A percentile compares a stretch with the other conserved stretches of the same genome.
Conservation (phyloP, 805 yeast species). For the Starmerella floricola region DNA sequence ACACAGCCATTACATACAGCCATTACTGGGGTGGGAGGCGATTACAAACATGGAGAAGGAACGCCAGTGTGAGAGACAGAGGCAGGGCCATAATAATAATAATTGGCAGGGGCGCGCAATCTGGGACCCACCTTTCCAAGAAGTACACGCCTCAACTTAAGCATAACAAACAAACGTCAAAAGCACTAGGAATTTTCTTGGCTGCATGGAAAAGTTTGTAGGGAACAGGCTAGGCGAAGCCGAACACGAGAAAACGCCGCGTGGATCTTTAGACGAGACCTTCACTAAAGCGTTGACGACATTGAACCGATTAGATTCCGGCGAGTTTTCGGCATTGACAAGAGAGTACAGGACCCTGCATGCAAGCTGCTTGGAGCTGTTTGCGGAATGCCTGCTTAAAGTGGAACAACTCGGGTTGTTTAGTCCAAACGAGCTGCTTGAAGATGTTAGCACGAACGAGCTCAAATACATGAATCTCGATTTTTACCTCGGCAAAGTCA, state of each 20-base stretch:
- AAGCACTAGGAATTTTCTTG: no score
- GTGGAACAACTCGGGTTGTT: constrained; percentile 46
- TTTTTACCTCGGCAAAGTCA: constrained; percentile 41
- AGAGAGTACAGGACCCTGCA: constrained; percentile 11
- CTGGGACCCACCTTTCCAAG: no score
- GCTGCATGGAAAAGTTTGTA: no score
- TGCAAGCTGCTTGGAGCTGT: constrained; percentile 1
- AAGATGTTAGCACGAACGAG: constrained; percentile 54
- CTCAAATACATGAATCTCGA: constrained; percentile 49
- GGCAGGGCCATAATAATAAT: no score
- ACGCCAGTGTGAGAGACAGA: no score
- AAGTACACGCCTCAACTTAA: no score
- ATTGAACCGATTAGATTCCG: constrained; percentile 5
- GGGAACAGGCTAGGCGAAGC: not conserved
- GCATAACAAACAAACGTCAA: no score
- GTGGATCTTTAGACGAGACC: not conserved
- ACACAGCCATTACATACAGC: no score
- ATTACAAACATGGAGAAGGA: no score
- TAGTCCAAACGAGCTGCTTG: constrained; percentile 57
- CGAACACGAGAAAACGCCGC: not conserved
- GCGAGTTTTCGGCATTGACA: constrained; percentile 6
- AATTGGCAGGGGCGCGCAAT: no score
- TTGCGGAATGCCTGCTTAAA: constrained; percentile 5
- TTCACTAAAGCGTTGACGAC: not conserved
- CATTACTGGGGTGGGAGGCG: no score